Conservation (phyloP, 371 early-diverging fungal genomes). For the Haplosporangium sp. region DNA sequence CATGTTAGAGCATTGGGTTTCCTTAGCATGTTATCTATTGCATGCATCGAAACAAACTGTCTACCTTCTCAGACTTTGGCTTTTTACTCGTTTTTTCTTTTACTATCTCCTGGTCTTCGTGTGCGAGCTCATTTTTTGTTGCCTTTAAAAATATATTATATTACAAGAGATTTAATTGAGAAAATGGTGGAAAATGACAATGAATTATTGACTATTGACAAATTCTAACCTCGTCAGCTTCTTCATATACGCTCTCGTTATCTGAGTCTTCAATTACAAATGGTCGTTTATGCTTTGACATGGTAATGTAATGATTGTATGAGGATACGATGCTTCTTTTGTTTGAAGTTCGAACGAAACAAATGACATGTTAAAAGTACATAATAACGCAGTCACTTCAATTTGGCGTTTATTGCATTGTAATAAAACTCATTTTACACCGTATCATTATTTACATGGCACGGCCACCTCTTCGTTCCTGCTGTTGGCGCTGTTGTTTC, state of each 20-base stretch:
- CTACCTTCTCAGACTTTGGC: constrained; percentile 2
- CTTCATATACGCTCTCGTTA: not conserved
- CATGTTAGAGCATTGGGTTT: too few species aligned
- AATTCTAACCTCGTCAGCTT: not conserved
- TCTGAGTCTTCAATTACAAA: constrained; percentile 16
- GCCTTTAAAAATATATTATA: not conserved
- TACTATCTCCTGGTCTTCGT: not conserved
- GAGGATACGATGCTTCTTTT: too few species aligned
- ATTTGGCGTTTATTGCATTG: not conserved
- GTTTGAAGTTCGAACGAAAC: not conserved
- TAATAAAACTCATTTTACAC: not conserved
- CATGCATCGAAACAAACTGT: not conserved
- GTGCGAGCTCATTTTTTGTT: too few species aligned
- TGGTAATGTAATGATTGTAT: not conserved
- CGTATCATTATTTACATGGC: constrained; percentile 11
- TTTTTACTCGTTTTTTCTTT: not conserved
- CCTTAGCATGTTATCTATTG: too few species aligned
- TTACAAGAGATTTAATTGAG: not conserved
- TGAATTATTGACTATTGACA: not conserved
- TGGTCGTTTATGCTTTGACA: constrained; percentile 14
- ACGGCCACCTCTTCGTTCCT: constrained; percentile 25
- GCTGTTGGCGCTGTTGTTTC: constrained; percentile 10
- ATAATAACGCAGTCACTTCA: not conserved
- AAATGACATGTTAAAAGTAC: constrained; percentile 5
- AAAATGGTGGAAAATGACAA: not conserved